A percentile compares a stretch with the other conserved stretches of the same genome.
These are phyloP conservation scores for Fragaria vesca DNA, from an alignment of 306 rosid genomes.

Conservation along the genomic window DNA sequence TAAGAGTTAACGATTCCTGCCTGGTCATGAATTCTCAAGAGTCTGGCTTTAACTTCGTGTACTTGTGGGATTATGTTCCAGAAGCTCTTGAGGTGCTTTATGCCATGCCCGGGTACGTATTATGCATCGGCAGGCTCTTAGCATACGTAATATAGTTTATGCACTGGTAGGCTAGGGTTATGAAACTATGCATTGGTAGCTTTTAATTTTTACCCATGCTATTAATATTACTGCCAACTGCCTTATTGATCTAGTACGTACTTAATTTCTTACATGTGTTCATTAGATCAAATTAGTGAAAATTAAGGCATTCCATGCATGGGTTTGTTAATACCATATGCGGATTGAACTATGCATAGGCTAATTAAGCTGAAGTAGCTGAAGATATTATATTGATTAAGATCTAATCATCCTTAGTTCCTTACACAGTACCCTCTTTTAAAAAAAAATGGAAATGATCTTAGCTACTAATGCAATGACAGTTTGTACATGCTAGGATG, in stretches of 20 bases:
- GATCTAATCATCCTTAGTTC: not conserved
- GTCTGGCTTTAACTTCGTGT: not conserved
- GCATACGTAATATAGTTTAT: not conserved
- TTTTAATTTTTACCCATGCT: not conserved
- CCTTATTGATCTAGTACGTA: not conserved
- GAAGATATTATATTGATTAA: not conserved
- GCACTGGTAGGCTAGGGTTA: not conserved
- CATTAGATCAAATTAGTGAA: not conserved
- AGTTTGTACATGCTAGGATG: not conserved
- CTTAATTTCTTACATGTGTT: not conserved
- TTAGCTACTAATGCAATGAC: not conserved
- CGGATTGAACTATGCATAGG: not conserved
- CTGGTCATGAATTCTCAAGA: not conserved
- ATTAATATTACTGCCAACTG: not conserved
- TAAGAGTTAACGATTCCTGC: not conserved
- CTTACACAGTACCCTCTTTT: not conserved
- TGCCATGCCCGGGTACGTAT: not conserved
- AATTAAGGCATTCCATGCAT: not conserved
- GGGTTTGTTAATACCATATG: not conserved
- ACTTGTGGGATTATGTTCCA: not conserved
- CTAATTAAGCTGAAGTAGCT: not conserved
- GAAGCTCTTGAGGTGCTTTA: not conserved
- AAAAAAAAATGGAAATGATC: too few species aligned
- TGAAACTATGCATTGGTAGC: not conserved
- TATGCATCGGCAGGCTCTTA: not conserved